A percentile compares a stretch with the other conserved stretches of the same genome.
Evolutionary conservation across 169 alveolate genomes (phyloP).

Genomic region (Plasmodium adleri): DNA sequence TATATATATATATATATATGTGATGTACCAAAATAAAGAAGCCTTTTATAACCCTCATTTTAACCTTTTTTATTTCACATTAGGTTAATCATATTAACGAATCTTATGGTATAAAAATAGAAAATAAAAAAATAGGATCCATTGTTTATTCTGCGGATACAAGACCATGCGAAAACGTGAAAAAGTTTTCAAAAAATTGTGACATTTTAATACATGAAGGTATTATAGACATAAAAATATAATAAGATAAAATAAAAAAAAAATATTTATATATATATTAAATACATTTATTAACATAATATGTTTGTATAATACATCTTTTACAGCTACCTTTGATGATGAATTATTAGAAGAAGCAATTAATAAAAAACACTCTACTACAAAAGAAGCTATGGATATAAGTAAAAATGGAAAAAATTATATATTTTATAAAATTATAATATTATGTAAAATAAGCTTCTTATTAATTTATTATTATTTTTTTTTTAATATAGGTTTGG

Average conservation of each 20-base stretch:
- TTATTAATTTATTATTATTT: too few species aligned
- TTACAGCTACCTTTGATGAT: conserved; percentile 89
- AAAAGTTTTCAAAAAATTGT: conserved; percentile 85
- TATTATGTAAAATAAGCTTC: not conserved
- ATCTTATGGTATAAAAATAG: conserved; percentile 80
- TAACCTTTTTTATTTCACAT: conserved; percentile 3
- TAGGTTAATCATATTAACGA: conserved; percentile 88
- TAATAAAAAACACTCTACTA: conserved; percentile 83
- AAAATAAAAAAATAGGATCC: conserved; percentile 76
- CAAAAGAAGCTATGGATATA: conserved; percentile 84
- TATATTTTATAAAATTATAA: not conserved
- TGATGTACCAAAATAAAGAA: not conserved
- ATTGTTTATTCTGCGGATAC: conserved; percentile 94
- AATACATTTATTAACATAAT: too few species aligned
- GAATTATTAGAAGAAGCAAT: conserved; percentile 85
- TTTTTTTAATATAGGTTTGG: conserved; percentile 24
- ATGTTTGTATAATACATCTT: not conserved
- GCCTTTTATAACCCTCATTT: conserved; percentile 74
- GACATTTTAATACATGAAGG: conserved; percentile 93
- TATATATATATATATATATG: not conserved
- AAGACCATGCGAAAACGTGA: conserved; percentile 90
- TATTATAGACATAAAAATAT: conserved; percentile 13
- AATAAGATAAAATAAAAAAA: conserved; percentile 4
- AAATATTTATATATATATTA: not conserved
- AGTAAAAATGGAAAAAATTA: conserved; percentile 59